phyloP scores from a whole-genome alignment of 164 flowering plant species.

The Protea cynaroides region DNA sequence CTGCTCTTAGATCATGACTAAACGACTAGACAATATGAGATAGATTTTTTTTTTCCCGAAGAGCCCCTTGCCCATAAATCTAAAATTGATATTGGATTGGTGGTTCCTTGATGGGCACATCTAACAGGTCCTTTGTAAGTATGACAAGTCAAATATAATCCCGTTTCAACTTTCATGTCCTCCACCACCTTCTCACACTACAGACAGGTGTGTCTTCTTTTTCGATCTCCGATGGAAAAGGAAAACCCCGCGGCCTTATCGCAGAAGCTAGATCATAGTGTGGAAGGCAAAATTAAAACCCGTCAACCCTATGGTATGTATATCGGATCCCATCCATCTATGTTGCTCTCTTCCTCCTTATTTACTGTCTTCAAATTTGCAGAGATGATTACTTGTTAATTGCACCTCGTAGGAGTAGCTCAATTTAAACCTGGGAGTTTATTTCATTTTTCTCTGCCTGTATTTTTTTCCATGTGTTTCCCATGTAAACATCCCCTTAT shows the following conservation, averaged over 20 bases:
- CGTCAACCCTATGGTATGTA: conserved; percentile 10
- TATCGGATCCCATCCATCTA: not conserved
- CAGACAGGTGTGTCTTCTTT: not conserved
- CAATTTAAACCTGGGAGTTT: not conserved
- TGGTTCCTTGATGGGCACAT: no score
- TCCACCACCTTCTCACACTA: not conserved
- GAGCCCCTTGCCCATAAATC: no score
- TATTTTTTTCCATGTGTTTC: not conserved
- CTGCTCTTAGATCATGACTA: no score
- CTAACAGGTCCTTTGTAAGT: no score
- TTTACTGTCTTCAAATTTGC: not conserved
- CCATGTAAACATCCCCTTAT: no score
- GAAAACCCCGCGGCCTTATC: conserved; percentile 11
- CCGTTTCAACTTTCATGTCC: no score
- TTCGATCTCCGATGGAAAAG: conserved; percentile 16
- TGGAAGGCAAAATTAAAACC: conserved; percentile 2
- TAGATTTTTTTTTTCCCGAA: no score
- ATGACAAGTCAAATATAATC: no score
- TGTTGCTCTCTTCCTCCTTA: no score
- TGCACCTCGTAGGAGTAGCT: not conserved
- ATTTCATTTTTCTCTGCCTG: not conserved
- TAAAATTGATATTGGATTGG: no score
- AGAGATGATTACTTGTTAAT: no score
- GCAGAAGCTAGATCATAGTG: conserved; percentile 18
- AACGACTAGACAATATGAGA: no score